Base-by-base conservation (phyloP, 2,329 filamentous ascomycete genomes). In the Zymoseptoria crescenta region DNA sequence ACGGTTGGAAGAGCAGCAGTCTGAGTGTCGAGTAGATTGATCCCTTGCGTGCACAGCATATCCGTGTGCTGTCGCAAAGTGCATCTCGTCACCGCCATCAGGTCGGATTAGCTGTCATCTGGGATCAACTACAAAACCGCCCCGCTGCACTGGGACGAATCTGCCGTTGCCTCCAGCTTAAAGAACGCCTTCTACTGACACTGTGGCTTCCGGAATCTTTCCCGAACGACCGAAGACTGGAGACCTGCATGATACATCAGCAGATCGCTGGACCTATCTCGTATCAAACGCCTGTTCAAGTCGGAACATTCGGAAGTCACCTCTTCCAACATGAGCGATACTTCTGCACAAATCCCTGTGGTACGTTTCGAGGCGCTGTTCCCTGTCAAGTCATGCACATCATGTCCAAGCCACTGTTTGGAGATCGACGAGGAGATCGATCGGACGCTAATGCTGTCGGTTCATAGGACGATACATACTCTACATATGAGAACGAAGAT, bases 321-420 rank as follows among this genome's bases (percentile, higher is more conserved):
- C 3, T 45, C 35, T n/a, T 45, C 35, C 35, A n/a, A 45, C 10
- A 45, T 45, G 35, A 45, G 35, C 16, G 10, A 45, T 13, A 16
- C 35, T 13, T 64, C 63, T 53, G 63, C 60, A 28, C 56, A 60
- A 13, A 64, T 65, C 29, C 64, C 64, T 16, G 59, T 65, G n/a
- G 64, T 65, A 61, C 45, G 60, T 59, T 64, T 62, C 57, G 59
- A 45, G 35, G 35, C 63, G 52, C 57, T 52, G 45, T 45, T 52
- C 24, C 6, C 45, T 49, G n/a, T 49, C 16, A 4, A n/a, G 7
- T 45, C n/a, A 16, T 16, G 35, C n/a, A 16, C 35, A 45, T 45
- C 13, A 45, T 45, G 10, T 24, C 35, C 13, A n/a, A n/a, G 35
- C 35, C 35, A 45, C 35, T 45, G 35, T 45, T 45, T 45, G 41